phyloP scores from a whole-genome alignment of 1,284 basidiomycete species.

The Albatrellus sp. region DNA sequence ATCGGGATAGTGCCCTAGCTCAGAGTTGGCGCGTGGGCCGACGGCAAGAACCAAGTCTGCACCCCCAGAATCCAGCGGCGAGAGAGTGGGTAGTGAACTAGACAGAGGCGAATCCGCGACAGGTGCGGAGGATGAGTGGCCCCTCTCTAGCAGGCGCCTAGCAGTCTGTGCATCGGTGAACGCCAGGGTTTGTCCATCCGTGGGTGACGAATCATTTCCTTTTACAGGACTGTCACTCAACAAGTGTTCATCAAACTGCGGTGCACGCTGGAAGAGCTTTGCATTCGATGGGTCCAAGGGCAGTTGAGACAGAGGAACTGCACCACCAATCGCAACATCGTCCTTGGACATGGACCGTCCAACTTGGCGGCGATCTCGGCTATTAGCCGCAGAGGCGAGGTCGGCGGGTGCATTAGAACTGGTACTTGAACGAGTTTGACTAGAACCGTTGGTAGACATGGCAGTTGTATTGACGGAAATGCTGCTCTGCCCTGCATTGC shows the following conservation, averaged over 20 bases:
- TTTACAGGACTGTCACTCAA: constrained; percentile 40
- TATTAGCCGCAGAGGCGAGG: constrained; percentile 20
- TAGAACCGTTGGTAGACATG: neutral
- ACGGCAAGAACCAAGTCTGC: constrained; percentile 23
- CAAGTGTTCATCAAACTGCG: constrained; percentile 15
- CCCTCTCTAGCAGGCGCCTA: constrained; percentile 29
- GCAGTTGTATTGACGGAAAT: constrained; percentile 11
- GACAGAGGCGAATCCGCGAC: constrained; percentile 44
- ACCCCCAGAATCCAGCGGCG: constrained; percentile 29
- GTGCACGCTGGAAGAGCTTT: constrained; percentile 45
- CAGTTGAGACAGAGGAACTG: constrained; percentile 50
- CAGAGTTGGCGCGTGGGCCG: constrained; percentile 55
- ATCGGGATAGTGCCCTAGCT: constrained; percentile 68
- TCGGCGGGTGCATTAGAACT: constrained; percentile 33
- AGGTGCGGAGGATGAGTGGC: constrained; percentile 16
- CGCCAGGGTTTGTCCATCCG: constrained; percentile 1
- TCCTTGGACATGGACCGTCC: constrained; percentile 42
- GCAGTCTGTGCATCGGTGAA: constrained; percentile 26
- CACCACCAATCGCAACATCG: constrained; percentile 43
- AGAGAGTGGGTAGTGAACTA: constrained; percentile 35
- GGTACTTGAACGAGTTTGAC: constrained; percentile 45
- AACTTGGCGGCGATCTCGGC: constrained; percentile 18
- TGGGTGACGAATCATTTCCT: constrained; percentile 8
- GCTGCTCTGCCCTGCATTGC: constrained; percentile 4
- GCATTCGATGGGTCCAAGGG: constrained; percentile 40